Conservation (phyloP, 352 stramenopile species). For the Globisporangium cylindrosporum region DNA sequence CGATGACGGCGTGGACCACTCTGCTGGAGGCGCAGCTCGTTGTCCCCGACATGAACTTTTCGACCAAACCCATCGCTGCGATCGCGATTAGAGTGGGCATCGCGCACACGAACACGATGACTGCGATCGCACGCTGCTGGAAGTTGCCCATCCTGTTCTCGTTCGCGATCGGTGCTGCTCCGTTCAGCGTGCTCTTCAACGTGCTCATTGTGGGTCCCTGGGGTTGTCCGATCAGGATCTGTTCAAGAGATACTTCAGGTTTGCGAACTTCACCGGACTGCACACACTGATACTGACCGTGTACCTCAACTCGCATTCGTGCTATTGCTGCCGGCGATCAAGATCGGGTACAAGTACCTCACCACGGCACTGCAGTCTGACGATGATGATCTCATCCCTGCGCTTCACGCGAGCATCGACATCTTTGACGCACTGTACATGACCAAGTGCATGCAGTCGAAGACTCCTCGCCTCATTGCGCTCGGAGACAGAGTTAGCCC, state of each 20-base stretch:
- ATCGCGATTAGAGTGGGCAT: no score
- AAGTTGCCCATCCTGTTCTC: slow-evolving; percentile 1
- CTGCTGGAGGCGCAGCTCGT: neutral
- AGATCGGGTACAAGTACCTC: neutral
- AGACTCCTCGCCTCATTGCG: no score
- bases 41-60: neutral
- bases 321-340: slow-evolving; percentile 2
- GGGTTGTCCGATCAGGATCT: neutral
- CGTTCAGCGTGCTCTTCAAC: neutral
- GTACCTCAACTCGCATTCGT: neutral
- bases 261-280: neutral
- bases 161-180: neutral
- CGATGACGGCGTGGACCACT: neutral
- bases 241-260: neutral
- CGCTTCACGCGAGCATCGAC: neutral
- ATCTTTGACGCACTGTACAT: slow-evolving; percentile 4
- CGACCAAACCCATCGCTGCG: no score
- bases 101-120: no score
- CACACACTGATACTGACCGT: neutral
- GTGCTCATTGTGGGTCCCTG: neutral
- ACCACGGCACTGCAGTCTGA: neutral
- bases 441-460: slow-evolving; percentile 1
- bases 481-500: no score
- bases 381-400: neutral
- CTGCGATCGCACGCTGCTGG: neutral